Evolutionary conservation across 1,284 basidiomycete species (phyloP), one percentile per base, ranked within the genome.

Genomic region (Melampsora americana): DNA sequence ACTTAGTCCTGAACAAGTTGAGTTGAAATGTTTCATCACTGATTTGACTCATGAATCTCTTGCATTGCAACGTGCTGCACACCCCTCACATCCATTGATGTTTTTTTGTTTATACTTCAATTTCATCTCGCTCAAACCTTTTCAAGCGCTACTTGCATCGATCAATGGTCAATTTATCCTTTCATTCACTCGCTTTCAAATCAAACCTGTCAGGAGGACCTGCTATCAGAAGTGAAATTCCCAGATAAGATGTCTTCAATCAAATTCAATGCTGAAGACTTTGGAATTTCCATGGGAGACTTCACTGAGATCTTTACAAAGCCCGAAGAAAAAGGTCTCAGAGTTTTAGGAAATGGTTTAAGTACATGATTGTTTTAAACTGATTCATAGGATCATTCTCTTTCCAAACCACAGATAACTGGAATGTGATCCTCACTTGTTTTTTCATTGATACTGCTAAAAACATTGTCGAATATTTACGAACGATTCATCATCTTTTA

Each of bases 391-490:
- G 11, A 14, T 12, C 14, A 42, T 42, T 42, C 79, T 78, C 87
- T 88, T 16, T 81, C 83, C 9, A 91, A 42, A 12, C 93, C 70
- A 83, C 86, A 23, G 90, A 89, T 18, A 84, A 89, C 78, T 99
- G 93, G 92, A 89, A 95, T 79, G 91, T 90, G 0, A 87, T 99
- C 14, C 84, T 96, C 78, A 99, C 95, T 0, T 98, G 93, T 83
- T 99, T 97, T 86, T 99, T 99, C 85, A 91, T 99, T 79, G 95
- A 99, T 81, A 98, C 95, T 6, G 92, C 93, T 0, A 91, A 93
- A 80, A 95, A 95, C 81, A 88, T 96, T 50, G 87, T 95, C n/a
- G 91, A 91, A 79, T 96, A 95, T 80, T 86, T 96, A 20, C 87
- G 90, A 46, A 89, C 91, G 71, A 90, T 96, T 65, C 89, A 93